A percentile compares a stretch with the other conserved stretches of the same genome.
These are phyloP conservation scores for Hypsizygus marmoreus DNA, from an alignment of 768 basidiomycete genomes.

Conservation along the genomic window DNA sequence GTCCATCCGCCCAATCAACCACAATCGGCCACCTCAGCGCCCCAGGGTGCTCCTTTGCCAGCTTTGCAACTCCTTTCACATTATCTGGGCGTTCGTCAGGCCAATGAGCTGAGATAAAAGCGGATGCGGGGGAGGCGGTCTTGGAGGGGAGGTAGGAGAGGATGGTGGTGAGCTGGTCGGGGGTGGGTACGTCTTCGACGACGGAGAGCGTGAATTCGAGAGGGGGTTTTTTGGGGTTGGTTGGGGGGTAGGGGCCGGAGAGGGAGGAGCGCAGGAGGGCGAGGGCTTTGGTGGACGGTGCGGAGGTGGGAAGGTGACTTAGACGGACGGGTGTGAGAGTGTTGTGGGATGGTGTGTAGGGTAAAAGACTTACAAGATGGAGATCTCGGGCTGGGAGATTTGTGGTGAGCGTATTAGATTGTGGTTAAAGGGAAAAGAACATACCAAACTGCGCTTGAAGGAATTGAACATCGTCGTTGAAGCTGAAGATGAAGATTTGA, in stretches of 20 bases:
- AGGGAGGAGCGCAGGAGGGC: slow-evolving; percentile 59
- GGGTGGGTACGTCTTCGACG: slow-evolving; percentile 63
- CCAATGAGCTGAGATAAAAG: slow-evolving; percentile 68
- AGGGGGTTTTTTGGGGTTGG: slow-evolving; percentile 45
- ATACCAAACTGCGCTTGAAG: slow-evolving; percentile 37
- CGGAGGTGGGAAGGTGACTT: slow-evolving; percentile 69
- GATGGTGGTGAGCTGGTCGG: slow-evolving; percentile 71
- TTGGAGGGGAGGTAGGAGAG: slow-evolving; percentile 57
- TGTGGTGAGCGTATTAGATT: too few relatives aligned
- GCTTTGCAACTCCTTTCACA: slow-evolving; percentile 45
- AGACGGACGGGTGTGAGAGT: slow-evolving; percentile 6
- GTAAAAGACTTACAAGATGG: slow-evolving; percentile 56
- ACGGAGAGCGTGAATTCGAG: slow-evolving; percentile 74
- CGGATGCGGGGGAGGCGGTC: slow-evolving; percentile 36
- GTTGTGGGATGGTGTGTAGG: neutral
- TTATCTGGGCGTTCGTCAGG: slow-evolving; percentile 41
- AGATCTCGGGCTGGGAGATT: slow-evolving; percentile 65
- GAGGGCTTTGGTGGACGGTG: slow-evolving; percentile 64
- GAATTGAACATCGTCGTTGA: slow-evolving; percentile 36
- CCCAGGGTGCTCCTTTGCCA: slow-evolving; percentile 57
- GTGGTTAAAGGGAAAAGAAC: slow-evolving; percentile 6
- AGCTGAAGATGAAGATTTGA: neutral
- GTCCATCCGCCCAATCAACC: slow-evolving; percentile 73
- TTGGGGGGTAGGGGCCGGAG: slow-evolving; percentile 62
- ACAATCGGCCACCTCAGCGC: slow-evolving; percentile 80